Percentiles rank a stretch among this genome's conserved stretches.
These are phyloP conservation scores for Floccularia luteovirens DNA, from an alignment of 768 basidiomycete species.

Conservation along the genomic window DNA sequence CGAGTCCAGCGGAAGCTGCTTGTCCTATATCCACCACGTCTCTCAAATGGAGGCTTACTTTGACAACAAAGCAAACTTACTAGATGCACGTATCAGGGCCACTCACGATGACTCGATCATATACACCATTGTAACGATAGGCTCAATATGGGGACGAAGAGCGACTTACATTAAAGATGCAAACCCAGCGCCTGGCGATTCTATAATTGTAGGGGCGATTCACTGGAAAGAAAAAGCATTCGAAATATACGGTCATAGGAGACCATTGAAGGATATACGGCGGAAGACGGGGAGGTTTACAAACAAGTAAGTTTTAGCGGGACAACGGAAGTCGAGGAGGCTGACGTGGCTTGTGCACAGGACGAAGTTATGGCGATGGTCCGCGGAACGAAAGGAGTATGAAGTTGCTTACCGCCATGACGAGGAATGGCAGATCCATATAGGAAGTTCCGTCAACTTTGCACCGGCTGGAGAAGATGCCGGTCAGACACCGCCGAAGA, in stretches of 20 bases:
- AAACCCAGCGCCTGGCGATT: slow-evolving; percentile 29
- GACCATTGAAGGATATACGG: slow-evolving; percentile 30
- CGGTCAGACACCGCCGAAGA: background rate
- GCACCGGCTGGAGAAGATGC: background rate
- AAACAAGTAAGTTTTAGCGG: slow-evolving; percentile 19
- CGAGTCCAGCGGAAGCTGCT: background rate
- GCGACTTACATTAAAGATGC: slow-evolving; percentile 38
- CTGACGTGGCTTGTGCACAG: slow-evolving; percentile 14
- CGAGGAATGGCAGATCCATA: slow-evolving; percentile 38
- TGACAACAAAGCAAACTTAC: slow-evolving; percentile 42
- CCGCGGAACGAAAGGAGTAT: slow-evolving; percentile 33
- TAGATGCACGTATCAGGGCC: slow-evolving; percentile 33
- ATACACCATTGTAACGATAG: slow-evolving; percentile 35
- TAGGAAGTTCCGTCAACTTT: slow-evolving; percentile 3
- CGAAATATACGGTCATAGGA: slow-evolving; percentile 34
- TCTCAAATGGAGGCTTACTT: slow-evolving; percentile 41
- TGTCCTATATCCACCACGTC: background rate
- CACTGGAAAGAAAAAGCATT: slow-evolving; percentile 43
- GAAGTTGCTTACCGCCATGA: slow-evolving; percentile 29
- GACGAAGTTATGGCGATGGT: slow-evolving; percentile 37
- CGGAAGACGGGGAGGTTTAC: slow-evolving; percentile 28
- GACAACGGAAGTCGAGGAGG: slow-evolving; percentile 1
- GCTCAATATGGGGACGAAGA: slow-evolving; percentile 33
- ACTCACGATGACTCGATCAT: slow-evolving; percentile 35
- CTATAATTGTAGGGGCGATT: slow-evolving; percentile 34